phyloP scores from a whole-genome alignment of 768 basidiomycete species.

The Steccherinum ochraceum region DNA sequence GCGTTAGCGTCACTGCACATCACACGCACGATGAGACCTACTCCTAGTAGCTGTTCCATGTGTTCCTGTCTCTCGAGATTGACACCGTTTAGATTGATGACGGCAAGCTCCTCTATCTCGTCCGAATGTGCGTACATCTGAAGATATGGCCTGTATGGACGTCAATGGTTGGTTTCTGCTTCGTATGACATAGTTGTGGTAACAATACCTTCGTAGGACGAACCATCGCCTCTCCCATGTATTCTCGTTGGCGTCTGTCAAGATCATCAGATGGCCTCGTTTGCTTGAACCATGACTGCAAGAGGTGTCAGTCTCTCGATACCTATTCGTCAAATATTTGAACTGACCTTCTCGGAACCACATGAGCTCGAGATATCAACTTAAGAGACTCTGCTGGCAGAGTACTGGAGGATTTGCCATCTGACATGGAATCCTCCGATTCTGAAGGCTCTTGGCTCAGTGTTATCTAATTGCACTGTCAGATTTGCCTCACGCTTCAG shows the following conservation, averaged over 20 bases:
- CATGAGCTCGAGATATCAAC: conserved; percentile 65
- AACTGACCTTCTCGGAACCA: conserved; percentile 65
- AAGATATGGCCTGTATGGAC: conserved; percentile 69
- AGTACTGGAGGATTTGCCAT: conserved; percentile 27
- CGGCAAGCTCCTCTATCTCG: conserved; percentile 76
- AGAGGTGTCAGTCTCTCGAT: conserved; percentile 4
- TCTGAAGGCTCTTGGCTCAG: conserved; percentile 67
- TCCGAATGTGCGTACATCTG: conserved; percentile 80
- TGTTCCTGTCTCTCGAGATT: conserved; percentile 82
- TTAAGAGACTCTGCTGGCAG: conserved; percentile 50
- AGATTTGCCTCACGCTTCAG: too few species aligned
- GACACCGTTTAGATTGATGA: conserved; percentile 79
- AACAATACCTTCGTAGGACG: conserved; percentile 68
- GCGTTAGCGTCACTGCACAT: neutral
- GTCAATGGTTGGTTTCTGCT: neutral
- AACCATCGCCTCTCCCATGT: conserved; percentile 84
- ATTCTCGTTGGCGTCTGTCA: conserved; percentile 75
- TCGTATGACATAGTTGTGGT: neutral
- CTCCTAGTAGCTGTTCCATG: conserved; percentile 83
- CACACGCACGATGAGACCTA: conserved; percentile 46
- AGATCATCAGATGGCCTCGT: conserved; percentile 75
- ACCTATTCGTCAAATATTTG: neutral
- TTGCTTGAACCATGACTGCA: conserved; percentile 76
- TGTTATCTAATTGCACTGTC: conserved; percentile 58
- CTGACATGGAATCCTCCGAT: conserved; percentile 36